Conservation (phyloP, 345 rosid species). For the Eutrema yunnanense region DNA sequence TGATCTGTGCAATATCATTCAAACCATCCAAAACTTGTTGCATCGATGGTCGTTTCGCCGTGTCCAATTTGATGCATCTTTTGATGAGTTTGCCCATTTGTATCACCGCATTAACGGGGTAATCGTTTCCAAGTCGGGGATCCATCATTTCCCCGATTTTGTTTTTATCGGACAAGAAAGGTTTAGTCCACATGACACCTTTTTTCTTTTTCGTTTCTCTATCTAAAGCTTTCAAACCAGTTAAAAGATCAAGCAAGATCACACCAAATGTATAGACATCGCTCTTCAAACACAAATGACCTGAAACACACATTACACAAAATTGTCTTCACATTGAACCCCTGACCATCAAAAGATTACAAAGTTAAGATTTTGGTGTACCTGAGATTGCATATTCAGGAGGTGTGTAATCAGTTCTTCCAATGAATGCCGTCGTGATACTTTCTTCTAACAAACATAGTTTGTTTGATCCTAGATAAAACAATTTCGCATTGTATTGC, state of each 20-base stretch:
- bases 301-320: not conserved
- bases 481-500: slow-evolving; percentile 10
- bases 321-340: not conserved
- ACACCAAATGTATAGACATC: slow-evolving; percentile 25
- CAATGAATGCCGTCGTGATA: not conserved
- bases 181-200: not conserved
- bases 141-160: slow-evolving; percentile 8
- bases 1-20: not conserved
- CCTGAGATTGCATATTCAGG: slow-evolving; percentile 25
- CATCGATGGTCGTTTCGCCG: not conserved
- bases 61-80: not conserved
- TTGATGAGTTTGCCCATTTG: not conserved
- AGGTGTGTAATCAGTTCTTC: slow-evolving; percentile 8
- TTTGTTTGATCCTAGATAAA: slow-evolving; percentile 13
- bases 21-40: slow-evolving; percentile 3
- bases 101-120: not conserved
- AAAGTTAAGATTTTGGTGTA: not conserved
- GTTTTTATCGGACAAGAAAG: slow-evolving; percentile 6
- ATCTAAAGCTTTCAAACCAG: slow-evolving; percentile 8
- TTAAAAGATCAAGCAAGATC: slow-evolving; percentile 16
- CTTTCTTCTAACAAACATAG: not conserved
- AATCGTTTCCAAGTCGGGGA: not conserved
- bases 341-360: not conserved
- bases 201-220: not conserved
- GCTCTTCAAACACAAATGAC: slow-evolving; percentile 1